Percentiles rank a stretch among this genome's conserved stretches.
Evolutionary conservation across 75 land plant genomes (phyloP).

Genomic region (Cryptomeria japonica): DNA sequence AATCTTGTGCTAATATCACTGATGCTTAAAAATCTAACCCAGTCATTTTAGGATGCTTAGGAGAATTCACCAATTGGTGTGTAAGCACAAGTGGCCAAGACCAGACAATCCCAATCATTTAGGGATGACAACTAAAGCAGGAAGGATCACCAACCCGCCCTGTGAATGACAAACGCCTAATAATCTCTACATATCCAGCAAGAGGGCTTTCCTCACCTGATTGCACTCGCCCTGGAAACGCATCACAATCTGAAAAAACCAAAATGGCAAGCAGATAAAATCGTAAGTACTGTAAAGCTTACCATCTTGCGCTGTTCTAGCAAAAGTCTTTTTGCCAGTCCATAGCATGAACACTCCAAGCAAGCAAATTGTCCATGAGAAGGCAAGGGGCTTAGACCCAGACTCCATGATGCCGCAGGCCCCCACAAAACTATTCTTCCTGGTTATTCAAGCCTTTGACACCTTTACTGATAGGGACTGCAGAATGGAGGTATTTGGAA

Average conservation of each 20-base stretch:
- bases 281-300: not conserved
- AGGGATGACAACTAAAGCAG: not conserved
- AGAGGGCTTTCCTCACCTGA: not conserved
- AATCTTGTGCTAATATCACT: too few relatives aligned
- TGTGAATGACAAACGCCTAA: not conserved
- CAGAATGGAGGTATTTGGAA: not conserved
- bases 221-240: not conserved
- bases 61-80: not conserved
- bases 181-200: not conserved
- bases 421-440: not conserved
- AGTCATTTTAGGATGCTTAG: not conserved
- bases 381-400: not conserved
- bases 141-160: not conserved
- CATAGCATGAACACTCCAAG: not conserved
- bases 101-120: not conserved
- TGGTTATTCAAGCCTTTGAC: not conserved
- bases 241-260: not conserved
- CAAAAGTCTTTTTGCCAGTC: not conserved
- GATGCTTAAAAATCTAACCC: not conserved
- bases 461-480: not conserved
- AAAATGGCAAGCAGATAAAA: not conserved
- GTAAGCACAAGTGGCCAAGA: not conserved
- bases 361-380: slow-evolving; percentile 3
- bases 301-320: not conserved
- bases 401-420: not conserved